These are phyloP conservation scores for Rubroboletus satanas DNA, from an alignment of 768 basidiomycete species.

Conservation along the genomic window DNA sequence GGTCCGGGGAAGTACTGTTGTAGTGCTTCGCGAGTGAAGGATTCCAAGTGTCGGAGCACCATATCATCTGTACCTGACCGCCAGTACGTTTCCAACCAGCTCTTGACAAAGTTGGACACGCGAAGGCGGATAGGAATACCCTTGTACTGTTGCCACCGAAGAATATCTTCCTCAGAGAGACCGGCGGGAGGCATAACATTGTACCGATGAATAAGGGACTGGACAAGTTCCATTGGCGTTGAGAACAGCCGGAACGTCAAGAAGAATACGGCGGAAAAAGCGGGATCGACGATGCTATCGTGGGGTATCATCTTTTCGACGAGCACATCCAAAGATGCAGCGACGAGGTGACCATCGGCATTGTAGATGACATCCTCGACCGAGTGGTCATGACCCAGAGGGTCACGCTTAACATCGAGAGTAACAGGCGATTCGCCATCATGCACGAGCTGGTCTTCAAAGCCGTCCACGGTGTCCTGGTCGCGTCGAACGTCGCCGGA, in stretches of 20 bases:
- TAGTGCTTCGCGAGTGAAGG: slow-evolving; percentile 62
- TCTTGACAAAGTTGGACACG: slow-evolving; percentile 89
- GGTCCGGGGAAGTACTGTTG: slow-evolving; percentile 61
- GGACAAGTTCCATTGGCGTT: slow-evolving; percentile 69
- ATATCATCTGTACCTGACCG: slow-evolving; percentile 66
- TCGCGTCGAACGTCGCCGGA: slow-evolving; percentile 48
- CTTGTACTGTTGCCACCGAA: slow-evolving; percentile 83
- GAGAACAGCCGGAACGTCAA: slow-evolving; percentile 93
- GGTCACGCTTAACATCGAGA: slow-evolving; percentile 34
- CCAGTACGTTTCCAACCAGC: slow-evolving; percentile 94
- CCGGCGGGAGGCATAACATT: slow-evolving; percentile 66
- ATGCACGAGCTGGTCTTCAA: slow-evolving; percentile 55
- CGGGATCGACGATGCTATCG: slow-evolving; percentile 82
- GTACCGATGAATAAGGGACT: slow-evolving; percentile 77
- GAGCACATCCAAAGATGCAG: slow-evolving; percentile 82
- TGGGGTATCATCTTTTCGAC: slow-evolving; percentile 99
- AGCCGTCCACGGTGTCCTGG: slow-evolving; percentile 28
- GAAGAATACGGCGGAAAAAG: slow-evolving; percentile 88
- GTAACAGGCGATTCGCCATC: slow-evolving; percentile 52
- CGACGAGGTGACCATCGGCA: slow-evolving; percentile 83
- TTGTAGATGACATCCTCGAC: slow-evolving; percentile 87
- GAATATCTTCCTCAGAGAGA: slow-evolving; percentile 55
- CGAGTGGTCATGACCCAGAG: slow-evolving; percentile 69
- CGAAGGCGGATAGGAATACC: slow-evolving; percentile 87
- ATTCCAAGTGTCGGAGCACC: slow-evolving; percentile 52